A percentile compares a stretch with the other conserved stretches of the same genome.
Evolutionary conservation across 306 rosid species (phyloP).

Genomic region (Hippophae tibetana): DNA sequence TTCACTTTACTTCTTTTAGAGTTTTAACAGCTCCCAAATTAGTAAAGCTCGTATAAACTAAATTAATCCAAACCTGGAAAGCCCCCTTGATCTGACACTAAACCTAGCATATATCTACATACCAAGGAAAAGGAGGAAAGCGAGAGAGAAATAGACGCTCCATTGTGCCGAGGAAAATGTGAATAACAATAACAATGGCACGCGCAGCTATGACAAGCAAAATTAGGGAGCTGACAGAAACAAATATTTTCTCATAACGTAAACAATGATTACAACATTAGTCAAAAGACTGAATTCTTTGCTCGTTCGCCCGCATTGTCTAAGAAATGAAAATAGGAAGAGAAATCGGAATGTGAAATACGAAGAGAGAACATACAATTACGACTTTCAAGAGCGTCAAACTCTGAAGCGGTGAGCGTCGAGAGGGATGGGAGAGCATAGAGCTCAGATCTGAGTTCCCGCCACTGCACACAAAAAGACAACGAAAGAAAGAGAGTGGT

Average conservation of each 20-base stretch:
- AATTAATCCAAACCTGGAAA: slow-evolving; percentile 2
- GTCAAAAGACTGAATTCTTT: slow-evolving; percentile 5
- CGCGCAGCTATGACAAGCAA: background rate
- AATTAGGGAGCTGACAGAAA: slow-evolving; percentile 8
- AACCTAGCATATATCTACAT: background rate
- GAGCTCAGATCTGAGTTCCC: slow-evolving; percentile 31
- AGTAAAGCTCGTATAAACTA: background rate
- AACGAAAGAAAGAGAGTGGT: slow-evolving; percentile 20
- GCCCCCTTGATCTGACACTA: background rate
- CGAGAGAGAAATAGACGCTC: background rate
- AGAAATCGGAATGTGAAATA: background rate
- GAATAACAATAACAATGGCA: background rate
- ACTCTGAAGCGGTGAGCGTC: background rate
- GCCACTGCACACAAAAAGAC: slow-evolving; percentile 1
- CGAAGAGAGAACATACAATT: slow-evolving; percentile 19
- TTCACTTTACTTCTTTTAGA: background rate
- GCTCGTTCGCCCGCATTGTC: slow-evolving; percentile 11
- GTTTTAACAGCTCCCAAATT: background rate
- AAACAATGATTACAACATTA: background rate
- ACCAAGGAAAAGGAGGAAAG: background rate
- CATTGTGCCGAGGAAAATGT: slow-evolving; percentile 3
- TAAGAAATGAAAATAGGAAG: slow-evolving; percentile 12
- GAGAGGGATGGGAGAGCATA: slow-evolving; percentile 14
- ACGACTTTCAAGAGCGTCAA: slow-evolving; percentile 8
- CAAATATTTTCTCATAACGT: slow-evolving; percentile 5